A percentile compares a stretch with the other conserved stretches of the same genome.
Conservation (phyloP, 768 basidiomycete genomes). For the Boletus tomentosulus region DNA sequence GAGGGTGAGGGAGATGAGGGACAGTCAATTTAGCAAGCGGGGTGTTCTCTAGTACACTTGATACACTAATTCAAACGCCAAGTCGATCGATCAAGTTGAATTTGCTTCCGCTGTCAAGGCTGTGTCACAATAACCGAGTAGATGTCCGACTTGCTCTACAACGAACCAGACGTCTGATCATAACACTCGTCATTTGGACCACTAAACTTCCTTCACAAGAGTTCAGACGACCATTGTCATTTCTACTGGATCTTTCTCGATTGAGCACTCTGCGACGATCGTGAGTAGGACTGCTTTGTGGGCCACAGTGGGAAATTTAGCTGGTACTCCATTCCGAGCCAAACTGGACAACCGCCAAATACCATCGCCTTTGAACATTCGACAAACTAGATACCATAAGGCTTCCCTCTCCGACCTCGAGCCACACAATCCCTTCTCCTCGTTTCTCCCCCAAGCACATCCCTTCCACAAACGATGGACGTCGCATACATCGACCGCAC, state of each 20-base stretch:
- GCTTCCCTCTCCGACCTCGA: not conserved
- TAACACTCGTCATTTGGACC: too few relatives aligned
- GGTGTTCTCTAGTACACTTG: not conserved
- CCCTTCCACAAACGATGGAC: slow-evolving; percentile 11
- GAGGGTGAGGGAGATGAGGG: slow-evolving; percentile 27
- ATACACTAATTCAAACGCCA: not conserved
- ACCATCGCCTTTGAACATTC: not conserved
- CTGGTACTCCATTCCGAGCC: too few relatives aligned
- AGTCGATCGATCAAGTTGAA: not conserved
- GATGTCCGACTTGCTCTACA: too few relatives aligned
- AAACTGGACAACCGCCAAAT: too few relatives aligned
- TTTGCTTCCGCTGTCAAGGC: not conserved
- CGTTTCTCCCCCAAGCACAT: too few relatives aligned
- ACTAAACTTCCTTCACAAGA: not conserved
- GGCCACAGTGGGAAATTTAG: too few relatives aligned
- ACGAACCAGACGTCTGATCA: too few relatives aligned
- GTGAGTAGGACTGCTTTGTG: too few relatives aligned
- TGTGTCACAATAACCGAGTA: too few relatives aligned
- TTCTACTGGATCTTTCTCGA: not conserved
- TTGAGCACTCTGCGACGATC: not conserved
- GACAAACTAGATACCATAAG: not conserved
- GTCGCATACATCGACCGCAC: slow-evolving; percentile 19
- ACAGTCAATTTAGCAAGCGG: not conserved
- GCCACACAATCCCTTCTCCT: not conserved
- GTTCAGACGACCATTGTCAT: not conserved